A percentile compares a stretch with the other conserved stretches of the same genome.
Conservation (phyloP, 164 flowering plant genomes). For the Akebia trifoliata region DNA sequence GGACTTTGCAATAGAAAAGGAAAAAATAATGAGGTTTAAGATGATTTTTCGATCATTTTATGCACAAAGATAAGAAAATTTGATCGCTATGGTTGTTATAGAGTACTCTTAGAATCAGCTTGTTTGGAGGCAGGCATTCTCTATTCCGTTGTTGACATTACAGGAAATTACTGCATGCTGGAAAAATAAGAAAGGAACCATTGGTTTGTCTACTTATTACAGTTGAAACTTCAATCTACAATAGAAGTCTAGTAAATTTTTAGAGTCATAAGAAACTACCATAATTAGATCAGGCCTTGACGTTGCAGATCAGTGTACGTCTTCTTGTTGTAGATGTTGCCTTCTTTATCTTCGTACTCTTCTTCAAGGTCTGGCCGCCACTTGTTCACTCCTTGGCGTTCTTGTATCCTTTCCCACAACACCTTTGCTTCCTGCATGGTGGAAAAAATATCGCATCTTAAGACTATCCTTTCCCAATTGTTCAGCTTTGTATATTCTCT, state of each 20-base stretch:
- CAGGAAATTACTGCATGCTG: too few species aligned
- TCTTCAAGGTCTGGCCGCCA: constrained; percentile 99
- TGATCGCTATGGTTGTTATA: too few species aligned
- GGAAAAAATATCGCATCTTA: background rate
- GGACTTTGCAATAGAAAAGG: too few species aligned
- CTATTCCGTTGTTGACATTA: too few species aligned
- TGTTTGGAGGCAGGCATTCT: too few species aligned
- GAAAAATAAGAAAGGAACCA: too few species aligned
- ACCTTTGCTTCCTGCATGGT: constrained; percentile 77
- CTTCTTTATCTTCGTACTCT: constrained; percentile 95
- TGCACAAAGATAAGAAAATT: too few species aligned
- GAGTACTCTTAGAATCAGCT: too few species aligned
- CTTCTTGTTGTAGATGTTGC: constrained; percentile 97
- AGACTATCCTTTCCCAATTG: background rate
- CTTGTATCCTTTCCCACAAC: constrained; percentile 93
- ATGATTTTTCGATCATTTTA: too few species aligned
- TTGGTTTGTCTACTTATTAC: background rate
- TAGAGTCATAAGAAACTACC: background rate
- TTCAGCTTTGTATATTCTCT: background rate
- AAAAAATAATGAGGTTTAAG: too few species aligned
- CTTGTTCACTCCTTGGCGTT: constrained; percentile 74
- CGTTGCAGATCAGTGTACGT: constrained; percentile 97
- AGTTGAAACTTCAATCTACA: too few species aligned
- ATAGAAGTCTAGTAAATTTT: too few species aligned
- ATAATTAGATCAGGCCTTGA: constrained; percentile 71